Evolutionary conservation across 169 alveolate genomes (phyloP), one percentile per base, ranked within the genome.

Genomic region (Plasmodium gaboni): DNA sequence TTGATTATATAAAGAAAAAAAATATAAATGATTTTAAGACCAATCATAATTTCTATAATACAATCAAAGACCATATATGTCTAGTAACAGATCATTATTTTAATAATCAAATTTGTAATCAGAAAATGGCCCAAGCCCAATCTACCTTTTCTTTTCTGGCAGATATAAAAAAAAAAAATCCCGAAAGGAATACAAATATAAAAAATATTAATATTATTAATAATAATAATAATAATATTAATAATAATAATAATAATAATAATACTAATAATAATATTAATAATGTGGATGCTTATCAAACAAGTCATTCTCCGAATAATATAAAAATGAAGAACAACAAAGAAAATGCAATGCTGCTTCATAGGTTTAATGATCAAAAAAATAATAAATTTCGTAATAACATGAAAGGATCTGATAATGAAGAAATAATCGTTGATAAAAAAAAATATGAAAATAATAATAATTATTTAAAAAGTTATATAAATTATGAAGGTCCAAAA

Each of bases 1-100:
- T 80, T 61, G 63, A 80, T 7, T 61, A 4, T 44, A n/a, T 80
- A n/a, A 42, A 69, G 26, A 80, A 38, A 70, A 80, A 80, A 67
- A 80, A 32, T 13, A 67, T 70, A 59, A 80, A 65, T 26, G 44
- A 44, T 28, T 80, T 80, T 70, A 80, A 80, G 46, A 53, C 57
- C 19, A 80, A 80, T 51, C 28, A 59, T 15, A 57, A 68, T 42
- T 80, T 80, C 46, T 80, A 80, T 67, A 64, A 28, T 55, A 65
- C 46, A 57, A 60, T 80, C 24, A 80, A 68, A 17, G 19, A 19
- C 6, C 83, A 80, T 51, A 48, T 80, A 8, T 80, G 83, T 51
- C 10, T 46, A n/a, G 28, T 68, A n/a, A 67, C 90, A 3, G 69
- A 80, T 68, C 48, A 60, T n/a, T 80, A 67, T 48, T 51, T 80